Conservation (phyloP, 495 filamentous ascomycete genomes). For the Penicillium steckii region DNA sequence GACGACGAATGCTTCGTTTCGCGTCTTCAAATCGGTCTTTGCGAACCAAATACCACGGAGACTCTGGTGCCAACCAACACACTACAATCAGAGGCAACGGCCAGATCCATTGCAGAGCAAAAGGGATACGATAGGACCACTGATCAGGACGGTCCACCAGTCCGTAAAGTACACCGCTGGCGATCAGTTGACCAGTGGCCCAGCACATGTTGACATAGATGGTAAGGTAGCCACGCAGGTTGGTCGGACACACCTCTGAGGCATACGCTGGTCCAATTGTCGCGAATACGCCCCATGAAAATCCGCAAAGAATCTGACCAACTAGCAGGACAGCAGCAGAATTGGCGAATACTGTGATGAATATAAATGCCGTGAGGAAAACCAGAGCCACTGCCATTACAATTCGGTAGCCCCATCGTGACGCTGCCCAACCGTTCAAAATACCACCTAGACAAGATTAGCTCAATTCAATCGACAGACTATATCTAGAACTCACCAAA, state of each 20-base stretch:
- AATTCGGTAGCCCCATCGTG: slow-evolving; percentile 43
- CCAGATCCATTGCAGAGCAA: slow-evolving; percentile 67
- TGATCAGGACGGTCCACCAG: slow-evolving; percentile 33
- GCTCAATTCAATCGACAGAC: background rate
- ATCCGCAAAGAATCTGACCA: slow-evolving; percentile 44
- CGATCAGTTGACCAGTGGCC: slow-evolving; percentile 63
- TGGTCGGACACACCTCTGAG: slow-evolving; percentile 60
- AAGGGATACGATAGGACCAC: slow-evolving; percentile 55
- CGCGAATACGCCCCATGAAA: slow-evolving; percentile 54
- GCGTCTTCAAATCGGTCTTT: slow-evolving; percentile 52
- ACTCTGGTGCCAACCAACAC: slow-evolving; percentile 58
- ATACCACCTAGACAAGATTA: slow-evolving; percentile 22
- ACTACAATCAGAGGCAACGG: slow-evolving; percentile 57
- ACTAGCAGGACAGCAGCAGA: slow-evolving; percentile 40
- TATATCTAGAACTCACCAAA: slow-evolving; percentile 21
- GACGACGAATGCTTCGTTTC: slow-evolving; percentile 36
- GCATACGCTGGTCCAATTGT: slow-evolving; percentile 61
- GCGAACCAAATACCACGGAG: slow-evolving; percentile 63
- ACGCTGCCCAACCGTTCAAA: slow-evolving; percentile 46
- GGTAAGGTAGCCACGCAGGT: slow-evolving; percentile 55
- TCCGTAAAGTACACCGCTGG: slow-evolving; percentile 53
- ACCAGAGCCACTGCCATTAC: slow-evolving; percentile 43
- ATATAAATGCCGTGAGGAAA: slow-evolving; percentile 48
- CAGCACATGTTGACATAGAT: slow-evolving; percentile 66
- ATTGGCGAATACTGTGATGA: slow-evolving; percentile 53